Conservation (phyloP, 306 rosid genomes). For the Leucaena leucocephala region DNA sequence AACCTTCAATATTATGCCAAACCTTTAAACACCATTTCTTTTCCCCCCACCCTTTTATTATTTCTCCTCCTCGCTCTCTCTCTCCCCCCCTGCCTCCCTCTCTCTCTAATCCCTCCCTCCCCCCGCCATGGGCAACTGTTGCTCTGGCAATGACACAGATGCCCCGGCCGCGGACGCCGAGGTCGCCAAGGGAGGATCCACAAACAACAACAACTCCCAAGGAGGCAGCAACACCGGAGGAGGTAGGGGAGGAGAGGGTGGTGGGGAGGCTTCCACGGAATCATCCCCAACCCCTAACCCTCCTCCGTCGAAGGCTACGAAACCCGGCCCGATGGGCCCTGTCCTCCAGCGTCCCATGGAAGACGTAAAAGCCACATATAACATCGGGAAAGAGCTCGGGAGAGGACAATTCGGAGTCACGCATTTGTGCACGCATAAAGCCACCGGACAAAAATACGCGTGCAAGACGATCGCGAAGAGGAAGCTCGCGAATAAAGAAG, state of each 20-base stretch:
- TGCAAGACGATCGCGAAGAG: conserved; percentile 95
- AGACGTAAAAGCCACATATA: conserved; percentile 59
- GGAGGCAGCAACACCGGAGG: neutral
- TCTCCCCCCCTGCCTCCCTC: neutral
- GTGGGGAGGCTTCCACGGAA: neutral
- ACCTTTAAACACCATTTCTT: too few relatives aligned
- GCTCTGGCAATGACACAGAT: conserved; percentile 57
- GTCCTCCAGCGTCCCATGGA: conserved; percentile 92
- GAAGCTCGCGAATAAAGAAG: conserved; percentile 78
- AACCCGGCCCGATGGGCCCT: conserved; percentile 48
- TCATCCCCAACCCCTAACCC: neutral
- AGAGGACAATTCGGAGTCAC: conserved; percentile 96
- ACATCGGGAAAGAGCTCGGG: conserved; percentile 86
- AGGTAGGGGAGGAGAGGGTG: neutral
- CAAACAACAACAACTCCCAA: neutral
- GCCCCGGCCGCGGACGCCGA: conserved; percentile 37
- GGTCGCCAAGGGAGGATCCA: conserved; percentile 44
- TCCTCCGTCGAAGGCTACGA: neutral
- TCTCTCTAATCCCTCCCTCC: conserved; percentile 33
- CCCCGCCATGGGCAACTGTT: conserved; percentile 89
- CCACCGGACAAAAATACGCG: conserved; percentile 75
- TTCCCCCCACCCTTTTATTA: too few relatives aligned
- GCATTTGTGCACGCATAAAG: conserved; percentile 74
- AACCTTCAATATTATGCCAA: conserved; percentile 37
- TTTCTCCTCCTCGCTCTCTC: neutral